A percentile compares a stretch with the other conserved stretches of the same genome.
These are phyloP conservation scores for Debaryomyces nepalensis DNA, from an alignment of 1,139 yeast genomes.

Conservation along the genomic window DNA sequence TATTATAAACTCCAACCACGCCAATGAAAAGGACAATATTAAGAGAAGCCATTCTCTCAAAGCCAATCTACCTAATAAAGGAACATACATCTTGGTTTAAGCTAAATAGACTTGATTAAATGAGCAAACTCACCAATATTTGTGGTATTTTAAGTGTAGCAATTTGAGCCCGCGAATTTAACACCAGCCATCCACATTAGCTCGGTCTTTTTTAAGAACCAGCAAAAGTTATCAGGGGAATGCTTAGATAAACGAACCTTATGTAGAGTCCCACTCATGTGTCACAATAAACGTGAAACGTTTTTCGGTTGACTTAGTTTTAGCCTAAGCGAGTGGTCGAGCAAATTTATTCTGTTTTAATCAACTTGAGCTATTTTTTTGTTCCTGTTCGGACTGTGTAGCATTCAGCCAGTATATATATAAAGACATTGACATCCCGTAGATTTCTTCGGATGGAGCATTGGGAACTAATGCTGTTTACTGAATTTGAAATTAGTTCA, in stretches of 20 bases:
- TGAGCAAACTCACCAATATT: neutral
- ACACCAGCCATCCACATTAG: neutral
- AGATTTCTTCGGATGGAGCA: too few relatives aligned
- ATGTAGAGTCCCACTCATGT: too few relatives aligned
- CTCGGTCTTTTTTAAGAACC: neutral
- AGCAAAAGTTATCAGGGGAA: too few relatives aligned
- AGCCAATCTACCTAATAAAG: conserved; percentile 42
- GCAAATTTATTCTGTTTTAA: neutral
- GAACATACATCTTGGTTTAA: conserved; percentile 35
- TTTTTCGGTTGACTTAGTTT: too few relatives aligned
- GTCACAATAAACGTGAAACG: too few relatives aligned
- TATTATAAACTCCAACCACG: conserved; percentile 47
- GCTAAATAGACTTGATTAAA: too few relatives aligned
- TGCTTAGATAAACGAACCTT: too few relatives aligned
- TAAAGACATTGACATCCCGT: neutral
- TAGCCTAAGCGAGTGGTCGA: conserved; percentile 2
- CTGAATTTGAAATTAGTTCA: too few relatives aligned
- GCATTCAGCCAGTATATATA: neutral
- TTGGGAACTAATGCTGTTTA: too few relatives aligned
- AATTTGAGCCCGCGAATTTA: conserved; percentile 7
- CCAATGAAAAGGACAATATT: conserved; percentile 38
- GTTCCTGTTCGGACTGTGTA: neutral
- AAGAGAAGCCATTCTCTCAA: conserved; percentile 44
- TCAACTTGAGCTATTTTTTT: conserved; percentile 5
- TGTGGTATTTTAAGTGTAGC: neutral